Evolutionary conservation across 768 basidiomycete genomes (phyloP).

Genomic region (Suillus luteus): DNA sequence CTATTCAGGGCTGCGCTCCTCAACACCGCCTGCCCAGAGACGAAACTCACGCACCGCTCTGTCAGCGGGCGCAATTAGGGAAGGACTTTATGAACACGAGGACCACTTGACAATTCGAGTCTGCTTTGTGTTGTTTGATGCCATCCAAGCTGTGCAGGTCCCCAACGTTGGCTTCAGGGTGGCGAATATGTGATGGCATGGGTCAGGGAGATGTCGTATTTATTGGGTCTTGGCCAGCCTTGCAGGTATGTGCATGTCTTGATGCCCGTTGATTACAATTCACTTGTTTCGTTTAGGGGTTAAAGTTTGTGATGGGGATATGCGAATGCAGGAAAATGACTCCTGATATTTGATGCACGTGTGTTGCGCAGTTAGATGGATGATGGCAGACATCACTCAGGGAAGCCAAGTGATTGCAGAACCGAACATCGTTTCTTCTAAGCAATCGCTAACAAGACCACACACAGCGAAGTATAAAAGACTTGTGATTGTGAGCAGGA

Average conservation of each 20-base stretch:
- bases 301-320: neutral
- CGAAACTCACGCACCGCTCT: constrained; percentile 75
- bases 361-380: neutral
- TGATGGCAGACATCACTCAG: neutral
- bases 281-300: neutral
- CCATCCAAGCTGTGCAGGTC: constrained; percentile 44
- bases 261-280: neutral
- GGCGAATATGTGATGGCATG: constrained; percentile 45
- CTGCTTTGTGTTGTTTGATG: constrained; percentile 66
- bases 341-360: neutral
- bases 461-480: neutral
- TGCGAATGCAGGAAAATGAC: neutral
- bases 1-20: constrained; percentile 52
- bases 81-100: constrained; percentile 54
- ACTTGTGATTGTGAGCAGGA: no score
- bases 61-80: constrained; percentile 67
- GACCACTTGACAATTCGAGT: constrained; percentile 74
- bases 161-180: constrained; percentile 72
- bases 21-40: constrained; percentile 83
- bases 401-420: neutral
- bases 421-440: neutral
- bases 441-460: neutral
- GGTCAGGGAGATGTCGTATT: neutral
- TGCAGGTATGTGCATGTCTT: neutral
- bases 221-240: neutral